phyloP scores from a whole-genome alignment of 305 asterid species.

The Rubia occidens region DNA sequence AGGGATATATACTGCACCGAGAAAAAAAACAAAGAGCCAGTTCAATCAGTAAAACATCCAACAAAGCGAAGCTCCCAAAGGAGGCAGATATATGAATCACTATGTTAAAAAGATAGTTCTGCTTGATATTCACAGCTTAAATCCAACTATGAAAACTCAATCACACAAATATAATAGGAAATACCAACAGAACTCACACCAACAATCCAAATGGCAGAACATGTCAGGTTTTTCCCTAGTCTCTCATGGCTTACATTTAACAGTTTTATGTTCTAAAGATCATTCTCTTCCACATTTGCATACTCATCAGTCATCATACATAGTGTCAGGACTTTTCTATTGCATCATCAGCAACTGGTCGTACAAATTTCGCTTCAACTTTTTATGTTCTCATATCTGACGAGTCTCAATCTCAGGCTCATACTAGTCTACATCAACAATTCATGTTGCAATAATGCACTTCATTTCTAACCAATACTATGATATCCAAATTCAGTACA shows the following conservation, averaged over 20 bases:
- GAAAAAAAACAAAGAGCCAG: conserved; percentile 7
- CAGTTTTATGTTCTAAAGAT: not conserved
- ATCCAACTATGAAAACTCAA: not conserved
- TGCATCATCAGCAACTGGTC: not conserved
- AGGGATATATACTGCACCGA: conserved; percentile 89
- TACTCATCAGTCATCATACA: not conserved
- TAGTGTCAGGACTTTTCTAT: not conserved
- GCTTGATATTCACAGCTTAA: not conserved
- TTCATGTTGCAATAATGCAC: not conserved
- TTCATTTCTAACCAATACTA: conserved; percentile 5
- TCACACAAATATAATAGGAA: not conserved
- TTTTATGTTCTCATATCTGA: not conserved
- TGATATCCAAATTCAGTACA: not conserved
- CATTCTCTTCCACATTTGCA: not conserved
- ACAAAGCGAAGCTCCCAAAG: not conserved
- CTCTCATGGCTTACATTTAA: not conserved
- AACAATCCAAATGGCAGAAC: not conserved
- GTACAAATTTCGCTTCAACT: not conserved
- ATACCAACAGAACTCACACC: not conserved
- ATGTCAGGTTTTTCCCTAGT: conserved; percentile 2
- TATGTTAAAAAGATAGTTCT: not conserved
- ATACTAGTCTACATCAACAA: not conserved
- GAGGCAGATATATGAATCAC: not conserved
- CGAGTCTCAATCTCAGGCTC: not conserved
- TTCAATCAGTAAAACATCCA: not conserved